Evolutionary conservation across 345 rosid genomes (phyloP), one percentile per base, ranked within the genome.

Genomic region (Arabis alpina): DNA sequence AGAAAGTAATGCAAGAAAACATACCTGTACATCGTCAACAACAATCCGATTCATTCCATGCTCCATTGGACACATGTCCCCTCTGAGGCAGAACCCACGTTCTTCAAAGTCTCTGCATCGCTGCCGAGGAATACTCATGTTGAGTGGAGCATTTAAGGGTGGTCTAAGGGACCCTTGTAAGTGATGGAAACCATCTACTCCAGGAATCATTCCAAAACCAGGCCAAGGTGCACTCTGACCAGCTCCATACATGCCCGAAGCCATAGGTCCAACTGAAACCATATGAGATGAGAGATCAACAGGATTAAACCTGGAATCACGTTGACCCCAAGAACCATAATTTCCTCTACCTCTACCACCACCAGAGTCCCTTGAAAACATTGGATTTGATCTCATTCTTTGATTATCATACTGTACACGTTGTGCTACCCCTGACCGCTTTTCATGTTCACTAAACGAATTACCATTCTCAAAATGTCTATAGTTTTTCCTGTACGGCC

Each of bases 31-130:
- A 79, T 94, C 98, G 60, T 94, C 98, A 76, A 94, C 86, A 68
- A 91, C 99, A 73, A 94, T 94, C 39, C 89, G 96, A 83, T 94
- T 94, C 62, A 94, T 83, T 67, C 99, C 99, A 86, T 94, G 99
- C 92, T 94, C 99, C 99, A 94, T 89, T 6, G 96, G 99, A 80
- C 98, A 94, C 89, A 94, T 91, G 79, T 91, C 99, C 47, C 99
- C 98, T 86, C 97, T 85, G 41, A 94, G 82, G 83, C 99, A 94
- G 84, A 88, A 94, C 50, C 99, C 99, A 64, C 95, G 98, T 74
- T 94, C 99, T 80, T 94, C 99, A 82, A 91, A 94, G 74, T 94
- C 99, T 75, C 98, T 89, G 74, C 99, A 94, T 47, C 93, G 72
- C 54, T 89, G 95, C 50, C 83, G 85, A 69, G 88, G 85, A 79